Evolutionary conservation across 805 yeast species (phyloP).

Genomic region (Wickerhamiella musiphila): DNA sequence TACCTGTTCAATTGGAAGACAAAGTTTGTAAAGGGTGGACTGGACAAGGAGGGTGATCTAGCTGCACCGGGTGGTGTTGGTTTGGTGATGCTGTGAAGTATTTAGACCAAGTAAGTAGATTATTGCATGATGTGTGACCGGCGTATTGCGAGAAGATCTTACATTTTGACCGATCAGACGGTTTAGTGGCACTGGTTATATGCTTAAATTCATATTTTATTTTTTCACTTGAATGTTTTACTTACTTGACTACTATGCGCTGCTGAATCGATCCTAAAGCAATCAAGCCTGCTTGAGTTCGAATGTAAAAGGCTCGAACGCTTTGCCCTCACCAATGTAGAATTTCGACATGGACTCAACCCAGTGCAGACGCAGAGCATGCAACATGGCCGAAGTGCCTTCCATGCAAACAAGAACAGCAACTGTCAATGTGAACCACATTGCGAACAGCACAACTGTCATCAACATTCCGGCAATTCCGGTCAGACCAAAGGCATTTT

Average conservation of each 20-base stretch:
- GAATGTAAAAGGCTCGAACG: slow-evolving; percentile 79
- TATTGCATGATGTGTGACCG: no score
- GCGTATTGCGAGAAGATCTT: background rate
- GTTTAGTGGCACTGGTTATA: no score
- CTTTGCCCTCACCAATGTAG: slow-evolving; percentile 90
- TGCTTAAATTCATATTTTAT: no score
- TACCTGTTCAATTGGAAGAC: slow-evolving; percentile 84
- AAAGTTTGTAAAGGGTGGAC: slow-evolving; percentile 67
- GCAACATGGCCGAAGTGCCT: slow-evolving; percentile 98
- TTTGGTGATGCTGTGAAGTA: slow-evolving; percentile 53
- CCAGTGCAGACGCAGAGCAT: slow-evolving; percentile 97
- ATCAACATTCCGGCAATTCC: slow-evolving; percentile 53
- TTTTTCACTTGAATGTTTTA: no score
- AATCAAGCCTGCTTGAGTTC: no score
- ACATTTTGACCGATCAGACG: background rate
- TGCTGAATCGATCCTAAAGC: no score
- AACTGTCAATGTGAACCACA: slow-evolving; percentile 90
- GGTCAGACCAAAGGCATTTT: slow-evolving; percentile 51
- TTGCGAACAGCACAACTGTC: slow-evolving; percentile 67
- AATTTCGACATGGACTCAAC: slow-evolving; percentile 98
- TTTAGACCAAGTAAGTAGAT: background rate
- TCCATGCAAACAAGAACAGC: slow-evolving; percentile 91
- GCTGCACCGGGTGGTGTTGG: slow-evolving; percentile 67
- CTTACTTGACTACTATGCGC: no score
- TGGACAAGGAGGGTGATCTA: slow-evolving; percentile 36